Evolutionary conservation across 108 stramenopile species (phyloP).

Genomic region (Conticribra weissflogii): DNA sequence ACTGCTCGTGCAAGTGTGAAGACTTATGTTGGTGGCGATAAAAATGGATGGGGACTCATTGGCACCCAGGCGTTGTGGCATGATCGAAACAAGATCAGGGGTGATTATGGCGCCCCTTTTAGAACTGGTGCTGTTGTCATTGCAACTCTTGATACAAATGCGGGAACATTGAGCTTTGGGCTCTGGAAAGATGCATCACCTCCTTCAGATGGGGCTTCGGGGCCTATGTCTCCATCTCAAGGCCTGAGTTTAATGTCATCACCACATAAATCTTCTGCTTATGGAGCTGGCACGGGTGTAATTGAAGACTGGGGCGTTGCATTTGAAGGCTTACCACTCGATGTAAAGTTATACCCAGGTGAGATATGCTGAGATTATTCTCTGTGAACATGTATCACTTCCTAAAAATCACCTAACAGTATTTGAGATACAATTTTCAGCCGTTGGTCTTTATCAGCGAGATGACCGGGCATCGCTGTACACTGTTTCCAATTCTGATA

Average conservation of each 20-base stretch:
- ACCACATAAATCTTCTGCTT: constrained; percentile 19
- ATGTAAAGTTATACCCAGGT: constrained; percentile 71
- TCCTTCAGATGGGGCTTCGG: constrained; percentile 26
- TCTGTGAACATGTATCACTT: too few relatives aligned
- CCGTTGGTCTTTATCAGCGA: constrained; percentile 85
- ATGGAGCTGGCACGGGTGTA: constrained; percentile 36
- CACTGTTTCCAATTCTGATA: constrained; percentile 50
- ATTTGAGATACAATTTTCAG: constrained; percentile 12
- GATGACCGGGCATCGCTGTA: constrained; percentile 81
- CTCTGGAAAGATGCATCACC: constrained; percentile 67
- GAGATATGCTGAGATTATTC: too few relatives aligned
- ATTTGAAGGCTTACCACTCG: constrained; percentile 86
- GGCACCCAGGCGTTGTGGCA: constrained; percentile 98
- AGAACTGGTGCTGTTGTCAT: constrained; percentile 81
- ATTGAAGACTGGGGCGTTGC: constrained; percentile 89
- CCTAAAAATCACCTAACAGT: too few relatives aligned
- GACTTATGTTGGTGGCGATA: constrained; percentile 97
- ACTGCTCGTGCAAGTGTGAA: constrained; percentile 84
- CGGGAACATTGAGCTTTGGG: constrained; percentile 79
- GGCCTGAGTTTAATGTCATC: constrained; percentile 37
- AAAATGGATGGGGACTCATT: constrained; percentile 96
- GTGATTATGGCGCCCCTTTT: constrained; percentile 81
- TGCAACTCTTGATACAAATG: constrained; percentile 82
- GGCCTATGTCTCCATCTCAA: constrained; percentile 44
- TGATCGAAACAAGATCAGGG: constrained; percentile 71